These are phyloP conservation scores for Striga hermonthica DNA, from an alignment of 305 asterid species.

Conservation along the genomic window DNA sequence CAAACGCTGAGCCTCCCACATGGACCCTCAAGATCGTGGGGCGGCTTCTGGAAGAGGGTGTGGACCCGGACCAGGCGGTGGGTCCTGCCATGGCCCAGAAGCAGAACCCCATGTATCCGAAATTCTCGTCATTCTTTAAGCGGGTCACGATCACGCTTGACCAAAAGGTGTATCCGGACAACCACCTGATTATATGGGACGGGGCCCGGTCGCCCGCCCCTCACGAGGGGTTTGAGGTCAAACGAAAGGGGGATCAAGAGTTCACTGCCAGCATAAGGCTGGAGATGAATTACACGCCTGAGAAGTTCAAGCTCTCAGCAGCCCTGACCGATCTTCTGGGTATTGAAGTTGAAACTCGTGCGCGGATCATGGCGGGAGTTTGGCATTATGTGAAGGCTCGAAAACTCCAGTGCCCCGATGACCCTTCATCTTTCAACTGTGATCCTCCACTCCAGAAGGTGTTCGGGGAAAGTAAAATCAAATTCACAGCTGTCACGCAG, in stretches of 20 bases:
- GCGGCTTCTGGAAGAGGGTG: slow-evolving; percentile 86
- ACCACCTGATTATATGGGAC: slow-evolving; percentile 90
- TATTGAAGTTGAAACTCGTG: slow-evolving; percentile 87
- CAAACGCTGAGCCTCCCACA: slow-evolving; percentile 80
- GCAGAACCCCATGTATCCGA: slow-evolving; percentile 65
- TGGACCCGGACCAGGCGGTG: slow-evolving; percentile 82
- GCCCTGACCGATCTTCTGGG: slow-evolving; percentile 82
- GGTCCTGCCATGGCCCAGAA: slow-evolving; percentile 66
- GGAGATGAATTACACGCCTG: slow-evolving; percentile 89
- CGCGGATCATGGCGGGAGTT: slow-evolving; percentile 84
- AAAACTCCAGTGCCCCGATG: slow-evolving; percentile 81
- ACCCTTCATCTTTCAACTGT: slow-evolving; percentile 81
- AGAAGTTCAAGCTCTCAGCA: slow-evolving; percentile 76
- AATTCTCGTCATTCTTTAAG: slow-evolving; percentile 83
- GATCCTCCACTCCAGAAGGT: slow-evolving; percentile 84
- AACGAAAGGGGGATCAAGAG: slow-evolving; percentile 93
- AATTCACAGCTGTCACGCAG: slow-evolving; percentile 78
- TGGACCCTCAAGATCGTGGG: slow-evolving; percentile 97
- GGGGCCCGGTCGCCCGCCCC: slow-evolving; percentile 77
- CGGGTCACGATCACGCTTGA: slow-evolving; percentile 85
- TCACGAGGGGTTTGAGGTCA: slow-evolving; percentile 94
- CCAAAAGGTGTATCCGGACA: slow-evolving; percentile 82
- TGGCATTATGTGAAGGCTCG: slow-evolving; percentile 97
- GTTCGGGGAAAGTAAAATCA: slow-evolving; percentile 68
- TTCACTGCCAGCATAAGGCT: slow-evolving; percentile 71